Conservation (phyloP, 495 filamentous ascomycete species). For the Trichoderma asperelloides region DNA sequence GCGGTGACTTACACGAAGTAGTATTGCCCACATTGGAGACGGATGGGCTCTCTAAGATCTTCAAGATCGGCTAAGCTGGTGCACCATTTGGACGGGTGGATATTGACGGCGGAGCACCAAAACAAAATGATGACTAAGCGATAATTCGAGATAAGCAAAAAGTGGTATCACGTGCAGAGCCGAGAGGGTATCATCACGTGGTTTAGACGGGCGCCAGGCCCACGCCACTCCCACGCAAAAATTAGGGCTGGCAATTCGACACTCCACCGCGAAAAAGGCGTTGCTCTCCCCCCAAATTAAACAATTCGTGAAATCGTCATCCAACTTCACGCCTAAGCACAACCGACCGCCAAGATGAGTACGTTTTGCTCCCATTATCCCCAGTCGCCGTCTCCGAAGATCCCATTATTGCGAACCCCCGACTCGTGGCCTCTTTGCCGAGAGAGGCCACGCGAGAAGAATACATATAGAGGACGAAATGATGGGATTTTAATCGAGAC, state of each 20-base stretch:
- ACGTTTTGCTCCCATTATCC: slow-evolving; percentile 17
- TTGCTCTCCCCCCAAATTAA: slow-evolving; percentile 3
- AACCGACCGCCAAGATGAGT: slow-evolving; percentile 38
- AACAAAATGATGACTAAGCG: neutral
- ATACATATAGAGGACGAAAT: neutral
- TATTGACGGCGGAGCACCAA: neutral
- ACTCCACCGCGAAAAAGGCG: slow-evolving; percentile 9
- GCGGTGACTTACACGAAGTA: neutral
- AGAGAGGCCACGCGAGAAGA: neutral
- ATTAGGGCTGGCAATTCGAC: slow-evolving; percentile 11
- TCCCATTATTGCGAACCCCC: neutral
- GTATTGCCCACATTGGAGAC: neutral
- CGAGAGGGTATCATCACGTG: slow-evolving; percentile 6
- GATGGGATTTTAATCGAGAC: neutral
- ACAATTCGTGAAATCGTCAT: slow-evolving; percentile 10
- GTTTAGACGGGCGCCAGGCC: slow-evolving; percentile 6
- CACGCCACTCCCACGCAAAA: slow-evolving; percentile 8
- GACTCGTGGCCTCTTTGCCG: neutral
- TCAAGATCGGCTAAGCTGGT: neutral
- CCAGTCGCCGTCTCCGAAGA: neutral
- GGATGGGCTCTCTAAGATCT: too few species aligned
- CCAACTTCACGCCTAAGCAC: slow-evolving; percentile 15
- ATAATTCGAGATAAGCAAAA: neutral
- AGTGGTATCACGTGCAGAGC: neutral
- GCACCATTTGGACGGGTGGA: neutral